Conservation (phyloP, 352 stramenopile genomes). For the Globisporangium splendens region DNA sequence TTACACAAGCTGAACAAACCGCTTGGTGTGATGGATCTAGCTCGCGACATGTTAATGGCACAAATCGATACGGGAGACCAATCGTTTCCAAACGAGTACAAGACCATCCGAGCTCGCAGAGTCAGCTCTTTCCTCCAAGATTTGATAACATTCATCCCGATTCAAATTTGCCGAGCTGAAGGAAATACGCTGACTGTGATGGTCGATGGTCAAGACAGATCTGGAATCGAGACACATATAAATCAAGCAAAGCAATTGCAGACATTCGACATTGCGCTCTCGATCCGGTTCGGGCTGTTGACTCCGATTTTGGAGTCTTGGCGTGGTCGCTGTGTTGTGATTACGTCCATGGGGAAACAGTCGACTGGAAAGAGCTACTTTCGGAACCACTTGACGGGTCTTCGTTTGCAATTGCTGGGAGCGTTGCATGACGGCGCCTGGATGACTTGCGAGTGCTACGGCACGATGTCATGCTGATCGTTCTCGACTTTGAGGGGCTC, state of each 20-base stretch:
- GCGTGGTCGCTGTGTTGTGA: slow-evolving; percentile 6
- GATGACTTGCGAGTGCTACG: too few species aligned
- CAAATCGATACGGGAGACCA: background rate
- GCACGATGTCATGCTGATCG: too few species aligned
- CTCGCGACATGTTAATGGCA: slow-evolving; percentile 4
- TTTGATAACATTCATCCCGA: slow-evolving; percentile 60
- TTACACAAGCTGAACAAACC: slow-evolving; percentile 56
- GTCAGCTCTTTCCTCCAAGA: slow-evolving; percentile 20
- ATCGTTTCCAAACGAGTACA: background rate
- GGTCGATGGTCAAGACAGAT: slow-evolving; percentile 32
- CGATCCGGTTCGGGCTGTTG: slow-evolving; percentile 8
- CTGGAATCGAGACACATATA: slow-evolving; percentile 7
- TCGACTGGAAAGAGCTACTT: too few species aligned
- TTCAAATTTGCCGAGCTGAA: slow-evolving; percentile 68
- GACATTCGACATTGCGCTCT: slow-evolving; percentile 33
- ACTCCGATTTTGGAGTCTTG: slow-evolving; percentile 10
- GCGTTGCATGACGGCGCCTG: too few species aligned
- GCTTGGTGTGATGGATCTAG: slow-evolving; percentile 34
- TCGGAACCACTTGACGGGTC: too few species aligned
- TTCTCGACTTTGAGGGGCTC: too few species aligned
- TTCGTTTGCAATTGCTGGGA: too few species aligned
- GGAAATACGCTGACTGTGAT: slow-evolving; percentile 49
- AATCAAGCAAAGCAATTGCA: slow-evolving; percentile 16
- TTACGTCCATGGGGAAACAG: slow-evolving; percentile 9
- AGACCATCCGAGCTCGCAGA: slow-evolving; percentile 9